A percentile compares a stretch with the other conserved stretches of the same genome.
These are phyloP conservation scores for Prunus mira DNA, from an alignment of 306 rosid genomes.

Conservation along the genomic window DNA sequence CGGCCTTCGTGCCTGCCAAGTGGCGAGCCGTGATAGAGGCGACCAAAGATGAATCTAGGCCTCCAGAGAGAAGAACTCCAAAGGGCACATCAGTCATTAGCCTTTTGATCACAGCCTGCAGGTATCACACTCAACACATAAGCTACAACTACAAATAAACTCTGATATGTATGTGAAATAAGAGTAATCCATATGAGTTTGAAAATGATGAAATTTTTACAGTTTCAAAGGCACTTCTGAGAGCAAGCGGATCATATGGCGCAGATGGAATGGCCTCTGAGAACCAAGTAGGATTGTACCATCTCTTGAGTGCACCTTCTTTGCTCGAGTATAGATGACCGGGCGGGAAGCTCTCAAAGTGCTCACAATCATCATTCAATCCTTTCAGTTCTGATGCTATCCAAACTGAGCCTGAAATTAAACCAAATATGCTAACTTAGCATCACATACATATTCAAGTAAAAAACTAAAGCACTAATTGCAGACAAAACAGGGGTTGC, in stretches of 20 bases:
- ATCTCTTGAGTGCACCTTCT: slow-evolving; percentile 59
- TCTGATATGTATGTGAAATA: background rate
- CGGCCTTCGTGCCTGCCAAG: slow-evolving; percentile 73
- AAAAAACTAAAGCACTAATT: background rate
- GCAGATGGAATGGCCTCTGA: slow-evolving; percentile 74
- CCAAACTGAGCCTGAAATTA: slow-evolving; percentile 80
- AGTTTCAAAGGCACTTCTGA: slow-evolving; percentile 72
- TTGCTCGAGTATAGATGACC: slow-evolving; percentile 95
- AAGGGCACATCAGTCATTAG: slow-evolving; percentile 98
- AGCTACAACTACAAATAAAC: background rate
- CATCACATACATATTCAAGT: background rate
- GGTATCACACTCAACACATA: slow-evolving; percentile 9
- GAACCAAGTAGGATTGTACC: slow-evolving; percentile 96
- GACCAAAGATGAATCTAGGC: slow-evolving; percentile 89
- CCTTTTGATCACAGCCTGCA: slow-evolving; percentile 89
- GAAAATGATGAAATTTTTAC: slow-evolving; percentile 32
- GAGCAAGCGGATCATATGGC: slow-evolving; percentile 83
- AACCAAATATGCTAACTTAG: background rate
- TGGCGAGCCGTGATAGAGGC: slow-evolving; percentile 93
- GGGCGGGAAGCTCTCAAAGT: slow-evolving; percentile 82
- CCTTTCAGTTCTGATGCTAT: slow-evolving; percentile 87
- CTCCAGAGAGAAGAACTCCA: slow-evolving; percentile 90
- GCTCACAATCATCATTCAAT: slow-evolving; percentile 84
- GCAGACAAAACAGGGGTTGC: background rate
- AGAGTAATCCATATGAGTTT: background rate